Percentiles rank a stretch among this genome's conserved stretches.
phyloP scores from a whole-genome alignment of 306 rosid species.

The Carpinus fangiana region DNA sequence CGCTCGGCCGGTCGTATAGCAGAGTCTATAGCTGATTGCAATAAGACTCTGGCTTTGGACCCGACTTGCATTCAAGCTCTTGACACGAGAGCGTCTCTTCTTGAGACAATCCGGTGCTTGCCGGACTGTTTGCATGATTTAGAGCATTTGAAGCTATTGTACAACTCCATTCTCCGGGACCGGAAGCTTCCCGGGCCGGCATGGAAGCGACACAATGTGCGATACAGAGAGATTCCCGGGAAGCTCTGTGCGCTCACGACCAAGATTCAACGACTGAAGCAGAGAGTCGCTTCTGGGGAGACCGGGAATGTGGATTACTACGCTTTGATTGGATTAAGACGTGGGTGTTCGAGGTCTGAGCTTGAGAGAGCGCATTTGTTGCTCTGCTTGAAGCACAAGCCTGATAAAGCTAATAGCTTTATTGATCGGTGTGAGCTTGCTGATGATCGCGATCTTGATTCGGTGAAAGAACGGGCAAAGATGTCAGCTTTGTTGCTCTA shows the following conservation, averaged over 20 bases:
- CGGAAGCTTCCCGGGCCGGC: constrained; percentile 86
- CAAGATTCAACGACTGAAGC: constrained; percentile 67
- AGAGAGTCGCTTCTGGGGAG: constrained; percentile 71
- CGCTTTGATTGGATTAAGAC: constrained; percentile 71
- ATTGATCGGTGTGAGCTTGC: constrained; percentile 80
- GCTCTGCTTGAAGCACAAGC: constrained; percentile 76
- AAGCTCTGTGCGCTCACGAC: constrained; percentile 65
- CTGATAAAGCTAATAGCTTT: constrained; percentile 68
- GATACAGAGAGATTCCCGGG: constrained; percentile 85
- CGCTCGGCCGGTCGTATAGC: constrained; percentile 73
- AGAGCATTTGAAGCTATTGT: constrained; percentile 82
- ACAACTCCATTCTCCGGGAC: constrained; percentile 79
- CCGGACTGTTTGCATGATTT: constrained; percentile 89
- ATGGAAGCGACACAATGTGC: constrained; percentile 81
- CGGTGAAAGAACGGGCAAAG: constrained; percentile 71
- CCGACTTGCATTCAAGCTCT: constrained; percentile 85
- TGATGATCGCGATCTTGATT: constrained; percentile 69
- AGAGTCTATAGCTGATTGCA: constrained; percentile 86
- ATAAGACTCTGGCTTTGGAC: constrained; percentile 75
- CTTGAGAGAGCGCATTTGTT: constrained; percentile 77
- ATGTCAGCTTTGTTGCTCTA: constrained; percentile 75
- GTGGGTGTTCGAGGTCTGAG: constrained; percentile 89
- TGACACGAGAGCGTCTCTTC: constrained; percentile 76
- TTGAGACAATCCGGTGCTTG: constrained; percentile 75
- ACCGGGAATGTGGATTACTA: constrained; percentile 71